Base-by-base conservation (phyloP, 129 eudicot species). In the Apium graveolens region DNA sequence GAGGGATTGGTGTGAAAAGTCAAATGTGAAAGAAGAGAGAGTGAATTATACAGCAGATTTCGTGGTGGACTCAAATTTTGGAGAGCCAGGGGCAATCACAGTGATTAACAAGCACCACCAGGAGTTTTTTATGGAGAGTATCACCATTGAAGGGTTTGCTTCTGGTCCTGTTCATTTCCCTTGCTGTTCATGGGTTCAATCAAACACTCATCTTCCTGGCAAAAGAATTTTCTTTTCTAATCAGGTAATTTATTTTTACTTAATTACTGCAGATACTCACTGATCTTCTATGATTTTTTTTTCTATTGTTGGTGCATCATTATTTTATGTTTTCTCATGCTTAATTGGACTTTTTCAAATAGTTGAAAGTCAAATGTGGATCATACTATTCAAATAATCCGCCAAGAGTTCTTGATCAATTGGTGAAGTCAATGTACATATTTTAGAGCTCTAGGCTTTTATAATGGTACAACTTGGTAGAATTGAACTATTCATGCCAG, bases 131-230 rank as follows among this genome's bases (percentile, higher is more conserved):
- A 74, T 96, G 73, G 97, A 96, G 79, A 92, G 81, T 21, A 89
- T 96, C 26, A 90, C 91, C 31, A 79, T 96, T 82, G 99, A 92
- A 86, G 99, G 97, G 31, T 96, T 96, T 79, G 97, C 99, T n/a
- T 85, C 86, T 80, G 97, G 99, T n/a, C 97, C 97, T 21, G 88
- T 96, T 53, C 97, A 96, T 87, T 96, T 96, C 72, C 90, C 99
- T 80, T 96, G 99, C 81, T 89, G 90, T 76, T 96, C 99, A 21
- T 92, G 99, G 97, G 97, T 96, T 76, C 99, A 96, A 79, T 84
- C 97, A 74, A 82, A 62, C 44, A 83, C 83, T 82, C 88, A 92
- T 85, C 90, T 87, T 81, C 91, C 92, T 76, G 85, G 76, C 37
- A 89, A 92, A 63, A 83, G 99, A 53, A 83, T 92, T 31, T 96